Evolutionary conservation across 768 basidiomycete species (phyloP).

Genomic region (Neoboletus brunneissimus): DNA sequence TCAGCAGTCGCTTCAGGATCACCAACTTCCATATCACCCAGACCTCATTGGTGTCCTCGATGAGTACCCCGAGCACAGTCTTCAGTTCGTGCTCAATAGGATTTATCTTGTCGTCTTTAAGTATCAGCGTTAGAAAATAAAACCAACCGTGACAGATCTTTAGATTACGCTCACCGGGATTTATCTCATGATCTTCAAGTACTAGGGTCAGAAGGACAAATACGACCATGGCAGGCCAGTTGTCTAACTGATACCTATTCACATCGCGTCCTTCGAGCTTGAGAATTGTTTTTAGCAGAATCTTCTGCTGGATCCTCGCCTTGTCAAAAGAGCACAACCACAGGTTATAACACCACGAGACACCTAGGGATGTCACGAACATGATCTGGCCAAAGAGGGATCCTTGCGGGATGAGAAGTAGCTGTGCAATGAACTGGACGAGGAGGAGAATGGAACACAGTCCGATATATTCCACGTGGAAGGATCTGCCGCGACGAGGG

Average conservation of each 20-base stretch:
- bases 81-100: background rate
- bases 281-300: background rate
- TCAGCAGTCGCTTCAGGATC: background rate
- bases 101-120: background rate
- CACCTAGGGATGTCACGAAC: constrained; percentile 18
- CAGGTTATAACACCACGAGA: constrained; percentile 33
- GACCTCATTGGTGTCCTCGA: constrained; percentile 1
- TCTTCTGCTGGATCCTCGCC: constrained; percentile 9
- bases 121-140: constrained; percentile 4
- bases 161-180: background rate
- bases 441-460: constrained; percentile 29
- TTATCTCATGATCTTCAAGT: constrained; percentile 3
- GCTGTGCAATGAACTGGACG: constrained; percentile 28
- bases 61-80: background rate
- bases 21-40: constrained; percentile 4
- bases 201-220: constrained; percentile 10
- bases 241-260: background rate
- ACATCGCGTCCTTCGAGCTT: background rate
- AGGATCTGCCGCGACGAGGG: background rate
- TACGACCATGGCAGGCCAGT: constrained; percentile 11
- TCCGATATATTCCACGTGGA: constrained; percentile 14
- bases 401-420: constrained; percentile 18
- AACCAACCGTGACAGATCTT: constrained; percentile 4
- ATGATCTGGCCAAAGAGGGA: constrained; percentile 13
- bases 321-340: constrained; percentile 35